Evolutionary conservation across 148 eudicot species (phyloP).

Genomic region (Suaeda aralocaspica): DNA sequence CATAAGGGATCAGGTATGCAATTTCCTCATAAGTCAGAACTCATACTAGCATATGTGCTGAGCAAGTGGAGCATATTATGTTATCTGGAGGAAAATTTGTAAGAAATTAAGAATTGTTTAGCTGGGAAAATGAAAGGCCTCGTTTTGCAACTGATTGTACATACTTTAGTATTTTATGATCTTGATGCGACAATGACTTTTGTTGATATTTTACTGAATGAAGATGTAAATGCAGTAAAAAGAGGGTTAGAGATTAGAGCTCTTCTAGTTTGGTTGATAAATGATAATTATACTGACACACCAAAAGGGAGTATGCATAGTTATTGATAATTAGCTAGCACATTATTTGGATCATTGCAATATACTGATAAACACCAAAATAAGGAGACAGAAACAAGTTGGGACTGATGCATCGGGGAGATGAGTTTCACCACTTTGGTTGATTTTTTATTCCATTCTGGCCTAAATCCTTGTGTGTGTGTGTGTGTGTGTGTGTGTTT

Average conservation of each 20-base stretch:
- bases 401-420: too few species aligned
- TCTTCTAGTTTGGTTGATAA: too few species aligned
- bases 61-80: background rate
- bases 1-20: constrained; percentile 60
- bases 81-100: too few species aligned
- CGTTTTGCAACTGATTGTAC: background rate
- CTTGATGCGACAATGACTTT: background rate
- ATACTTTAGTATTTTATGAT: background rate
- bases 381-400: background rate
- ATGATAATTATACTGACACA: too few species aligned
- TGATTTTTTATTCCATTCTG: too few species aligned
- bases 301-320: too few species aligned
- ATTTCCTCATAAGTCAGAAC: constrained; percentile 1
- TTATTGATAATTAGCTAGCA: too few species aligned
- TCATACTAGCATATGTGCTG: too few species aligned
- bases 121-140: background rate
- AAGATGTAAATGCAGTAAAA: background rate
- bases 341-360: background rate
- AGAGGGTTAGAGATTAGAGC: background rate
- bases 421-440: too few species aligned
- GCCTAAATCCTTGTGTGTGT: too few species aligned
- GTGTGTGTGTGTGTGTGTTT: too few species aligned
- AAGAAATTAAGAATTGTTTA: background rate
- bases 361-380: background rate
- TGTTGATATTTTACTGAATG: background rate